Conservation (phyloP, 805 yeast species). For the Monosporozyma unispora region DNA sequence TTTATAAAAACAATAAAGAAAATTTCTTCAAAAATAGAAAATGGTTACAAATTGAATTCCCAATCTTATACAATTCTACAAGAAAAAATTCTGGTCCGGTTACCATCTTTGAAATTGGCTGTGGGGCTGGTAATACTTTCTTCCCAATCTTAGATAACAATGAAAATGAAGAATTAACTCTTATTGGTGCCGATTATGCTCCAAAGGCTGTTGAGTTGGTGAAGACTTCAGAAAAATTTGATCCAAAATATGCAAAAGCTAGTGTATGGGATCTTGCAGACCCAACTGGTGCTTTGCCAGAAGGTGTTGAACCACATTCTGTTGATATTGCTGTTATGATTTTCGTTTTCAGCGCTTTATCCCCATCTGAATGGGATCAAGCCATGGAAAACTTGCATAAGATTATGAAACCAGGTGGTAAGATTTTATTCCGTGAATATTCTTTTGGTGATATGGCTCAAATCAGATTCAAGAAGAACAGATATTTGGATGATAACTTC, state of each 20-base stretch:
- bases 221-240: slow-evolving; percentile 50
- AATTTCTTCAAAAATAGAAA: slow-evolving; percentile 94
- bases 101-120: slow-evolving; percentile 83
- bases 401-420: slow-evolving; percentile 87
- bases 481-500: slow-evolving; percentile 83
- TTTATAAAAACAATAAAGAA: slow-evolving; percentile 81
- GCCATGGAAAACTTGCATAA: slow-evolving; percentile 66
- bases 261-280: slow-evolving; percentile 95
- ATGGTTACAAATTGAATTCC: slow-evolving; percentile 94
- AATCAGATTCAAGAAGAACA: slow-evolving; percentile 80
- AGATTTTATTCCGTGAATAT: slow-evolving; percentile 82
- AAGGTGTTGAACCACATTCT: slow-evolving; percentile 68
- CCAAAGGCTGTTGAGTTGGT: slow-evolving; percentile 85
- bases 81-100: slow-evolving; percentile 59
- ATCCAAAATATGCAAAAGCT: slow-evolving; percentile 58
- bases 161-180: slow-evolving; percentile 61
- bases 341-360: slow-evolving; percentile 85
- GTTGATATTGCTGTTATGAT: slow-evolving; percentile 92
- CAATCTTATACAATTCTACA: slow-evolving; percentile 71
- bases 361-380: slow-evolving; percentile 82
- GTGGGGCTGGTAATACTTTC: slow-evolving; percentile 97
- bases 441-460: slow-evolving; percentile 96
- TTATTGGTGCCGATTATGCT: slow-evolving; percentile 85
- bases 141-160: slow-evolving; percentile 82
- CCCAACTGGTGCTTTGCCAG: slow-evolving; percentile 65